Percentiles rank a stretch among this genome's conserved stretches.
These are phyloP conservation scores for Pyrenophora seminiperda DNA, from an alignment of 2,329 filamentous ascomycete genomes.

Conservation along the genomic window DNA sequence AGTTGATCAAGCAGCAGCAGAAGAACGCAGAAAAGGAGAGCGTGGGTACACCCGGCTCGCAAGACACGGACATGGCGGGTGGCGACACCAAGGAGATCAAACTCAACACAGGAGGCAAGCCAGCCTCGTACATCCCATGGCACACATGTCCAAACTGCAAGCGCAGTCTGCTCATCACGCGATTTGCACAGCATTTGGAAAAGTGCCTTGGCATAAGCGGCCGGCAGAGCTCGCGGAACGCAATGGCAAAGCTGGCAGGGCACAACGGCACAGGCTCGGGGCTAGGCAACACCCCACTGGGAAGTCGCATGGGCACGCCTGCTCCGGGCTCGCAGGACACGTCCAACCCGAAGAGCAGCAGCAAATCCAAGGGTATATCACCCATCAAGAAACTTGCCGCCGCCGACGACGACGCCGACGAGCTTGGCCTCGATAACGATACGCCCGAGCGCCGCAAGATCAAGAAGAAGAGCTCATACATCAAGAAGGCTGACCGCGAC, in stretches of 20 bases:
- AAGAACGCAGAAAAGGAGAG: constrained; percentile 51
- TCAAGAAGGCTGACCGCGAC: constrained; percentile 49
- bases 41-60: constrained; percentile 53
- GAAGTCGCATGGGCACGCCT: constrained; percentile 51
- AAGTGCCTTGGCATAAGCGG: constrained; percentile 65
- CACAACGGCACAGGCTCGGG: constrained; percentile 49
- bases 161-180: constrained; percentile 64
- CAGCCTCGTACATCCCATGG: constrained; percentile 56
- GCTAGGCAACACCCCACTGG: constrained; percentile 50
- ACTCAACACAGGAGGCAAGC: constrained; percentile 55
- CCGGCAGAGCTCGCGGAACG: constrained; percentile 56
- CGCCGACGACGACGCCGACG: constrained; percentile 35
- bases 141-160: constrained; percentile 66
- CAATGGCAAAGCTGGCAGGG: constrained; percentile 53
- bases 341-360: constrained; percentile 34
- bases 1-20: constrained; percentile 53
- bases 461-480: constrained; percentile 55
- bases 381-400: constrained; percentile 38
- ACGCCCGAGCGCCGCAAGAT: constrained; percentile 53
- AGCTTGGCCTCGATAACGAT: constrained; percentile 50
- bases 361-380: constrained; percentile 17
- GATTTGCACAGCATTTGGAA: constrained; percentile 65
- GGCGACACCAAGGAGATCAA: constrained; percentile 52
- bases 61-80: constrained; percentile 49
- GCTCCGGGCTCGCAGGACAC: constrained; percentile 44